A percentile compares a stretch with the other conserved stretches of the same genome.
These are phyloP conservation scores for Psilocybe azurescens DNA, from an alignment of 768 basidiomycete species.

Conservation along the genomic window DNA sequence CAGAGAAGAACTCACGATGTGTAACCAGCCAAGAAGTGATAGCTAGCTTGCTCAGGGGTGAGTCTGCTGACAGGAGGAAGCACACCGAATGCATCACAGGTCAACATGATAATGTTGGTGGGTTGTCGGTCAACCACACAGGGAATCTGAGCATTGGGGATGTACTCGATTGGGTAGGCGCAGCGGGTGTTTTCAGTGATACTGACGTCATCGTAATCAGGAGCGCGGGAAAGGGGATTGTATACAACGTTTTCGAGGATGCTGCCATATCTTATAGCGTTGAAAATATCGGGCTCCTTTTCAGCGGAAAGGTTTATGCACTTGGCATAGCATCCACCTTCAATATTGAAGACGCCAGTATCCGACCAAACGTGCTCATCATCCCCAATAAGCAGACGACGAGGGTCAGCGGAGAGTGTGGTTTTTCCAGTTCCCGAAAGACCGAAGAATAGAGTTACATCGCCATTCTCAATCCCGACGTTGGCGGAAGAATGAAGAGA, in stretches of 20 bases:
- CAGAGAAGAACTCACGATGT: slow-evolving; percentile 66
- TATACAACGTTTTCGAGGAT: slow-evolving; percentile 99
- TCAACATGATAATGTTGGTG: slow-evolving; percentile 95
- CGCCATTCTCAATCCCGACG: slow-evolving; percentile 85
- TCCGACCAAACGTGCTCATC: slow-evolving; percentile 99
- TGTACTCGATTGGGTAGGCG: slow-evolving; percentile 98
- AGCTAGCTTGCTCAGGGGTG: slow-evolving; percentile 93
- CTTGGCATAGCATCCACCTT: slow-evolving; percentile 99
- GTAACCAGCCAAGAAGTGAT: slow-evolving; percentile 97
- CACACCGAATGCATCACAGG: slow-evolving; percentile 98
- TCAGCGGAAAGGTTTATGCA: slow-evolving; percentile 95
- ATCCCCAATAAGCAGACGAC: slow-evolving; percentile 94
- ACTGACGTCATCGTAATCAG: slow-evolving; percentile 95
- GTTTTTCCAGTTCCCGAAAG: slow-evolving; percentile 99
- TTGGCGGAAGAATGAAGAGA: slow-evolving; percentile 99
- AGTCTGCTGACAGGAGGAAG: slow-evolving; percentile 95
- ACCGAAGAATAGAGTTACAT: slow-evolving; percentile 99
- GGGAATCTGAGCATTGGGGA: slow-evolving; percentile 94
- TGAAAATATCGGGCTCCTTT: slow-evolving; percentile 98
- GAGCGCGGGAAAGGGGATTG: slow-evolving; percentile 77
- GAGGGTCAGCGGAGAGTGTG: slow-evolving; percentile 95
- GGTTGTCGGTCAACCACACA: slow-evolving; percentile 89
- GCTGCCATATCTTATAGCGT: slow-evolving; percentile 92
- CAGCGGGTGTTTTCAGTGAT: slow-evolving; percentile 99
- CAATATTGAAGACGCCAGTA: slow-evolving; percentile 99